Conservation (phyloP, 2,329 filamentous ascomycete genomes). For the Monilinia aucupariae region DNA sequence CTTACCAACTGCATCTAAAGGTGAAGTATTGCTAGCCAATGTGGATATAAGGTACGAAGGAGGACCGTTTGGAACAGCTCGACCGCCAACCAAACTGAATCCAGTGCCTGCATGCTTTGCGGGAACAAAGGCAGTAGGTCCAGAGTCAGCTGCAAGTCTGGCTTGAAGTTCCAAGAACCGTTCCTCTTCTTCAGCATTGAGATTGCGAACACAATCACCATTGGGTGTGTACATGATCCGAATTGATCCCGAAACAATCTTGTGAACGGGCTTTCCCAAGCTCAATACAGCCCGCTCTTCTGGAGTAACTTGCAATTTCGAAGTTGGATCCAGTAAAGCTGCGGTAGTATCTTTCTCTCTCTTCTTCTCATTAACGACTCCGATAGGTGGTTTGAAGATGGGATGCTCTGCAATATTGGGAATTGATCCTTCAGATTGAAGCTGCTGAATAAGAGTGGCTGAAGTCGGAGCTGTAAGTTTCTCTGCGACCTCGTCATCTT, state of each 20-base stretch:
- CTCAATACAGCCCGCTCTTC: slow-evolving; percentile 52
- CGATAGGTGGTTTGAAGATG: slow-evolving; percentile 38
- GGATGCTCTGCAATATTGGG: slow-evolving; percentile 35
- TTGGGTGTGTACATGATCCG: slow-evolving; percentile 70
- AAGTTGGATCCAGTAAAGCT: slow-evolving; percentile 27
- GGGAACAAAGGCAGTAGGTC: slow-evolving; percentile 52
- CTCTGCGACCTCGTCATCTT: slow-evolving; percentile 30
- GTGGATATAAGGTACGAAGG: slow-evolving; percentile 55
- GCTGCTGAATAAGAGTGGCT: slow-evolving; percentile 37
- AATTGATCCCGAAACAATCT: slow-evolving; percentile 54
- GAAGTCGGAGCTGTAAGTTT: slow-evolving; percentile 31
- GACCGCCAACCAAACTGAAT: slow-evolving; percentile 58
- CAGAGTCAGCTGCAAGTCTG: slow-evolving; percentile 47
- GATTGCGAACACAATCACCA: slow-evolving; percentile 68
- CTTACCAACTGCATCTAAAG: slow-evolving; percentile 56
- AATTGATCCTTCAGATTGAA: slow-evolving; percentile 37
- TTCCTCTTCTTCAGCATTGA: slow-evolving; percentile 63
- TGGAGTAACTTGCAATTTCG: slow-evolving; percentile 45
- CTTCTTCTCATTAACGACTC: slow-evolving; percentile 8
- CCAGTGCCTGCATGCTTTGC: slow-evolving; percentile 51
- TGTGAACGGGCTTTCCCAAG: slow-evolving; percentile 54
- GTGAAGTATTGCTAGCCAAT: slow-evolving; percentile 32
- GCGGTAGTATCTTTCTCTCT: slow-evolving; percentile 9
- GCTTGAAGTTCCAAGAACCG: slow-evolving; percentile 65
- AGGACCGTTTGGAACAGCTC: slow-evolving; percentile 58